These are phyloP conservation scores for Lodderomyces metapsilosis DNA, from an alignment of 1,139 yeast genomes.

Conservation along the genomic window DNA sequence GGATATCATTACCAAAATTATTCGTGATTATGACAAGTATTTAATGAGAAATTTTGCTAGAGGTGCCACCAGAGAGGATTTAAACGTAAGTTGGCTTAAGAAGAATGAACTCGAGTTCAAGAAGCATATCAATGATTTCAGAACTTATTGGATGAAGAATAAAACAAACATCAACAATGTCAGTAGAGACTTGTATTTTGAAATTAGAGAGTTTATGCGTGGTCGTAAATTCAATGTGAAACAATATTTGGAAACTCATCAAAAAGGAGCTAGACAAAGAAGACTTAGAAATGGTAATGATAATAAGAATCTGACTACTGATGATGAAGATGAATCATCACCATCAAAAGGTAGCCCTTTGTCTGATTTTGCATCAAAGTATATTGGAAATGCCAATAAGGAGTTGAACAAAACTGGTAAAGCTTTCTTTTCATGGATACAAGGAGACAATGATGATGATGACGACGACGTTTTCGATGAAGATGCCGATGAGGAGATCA, in stretches of 20 bases:
- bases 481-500: constrained; percentile 17
- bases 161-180: constrained; percentile 68
- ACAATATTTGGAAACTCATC: constrained; percentile 27
- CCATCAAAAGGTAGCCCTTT: constrained; percentile 32
- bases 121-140: constrained; percentile 83
- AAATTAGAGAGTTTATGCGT: constrained; percentile 71
- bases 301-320: constrained; percentile 3
- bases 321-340: constrained; percentile 9
- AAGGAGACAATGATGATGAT: constrained; percentile 28
- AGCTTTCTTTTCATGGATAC: constrained; percentile 66
- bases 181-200: constrained; percentile 79
- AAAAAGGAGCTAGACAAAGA: constrained; percentile 32
- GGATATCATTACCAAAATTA: constrained; percentile 91
- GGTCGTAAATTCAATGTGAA: constrained; percentile 47
- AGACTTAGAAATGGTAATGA: neutral
- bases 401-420: constrained; percentile 35
- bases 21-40: constrained; percentile 93
- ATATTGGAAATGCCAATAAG: constrained; percentile 53
- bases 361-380: constrained; percentile 60
- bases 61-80: constrained; percentile 94
- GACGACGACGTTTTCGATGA: constrained; percentile 18
- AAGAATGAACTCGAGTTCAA: constrained; percentile 93
- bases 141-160: constrained; percentile 79
- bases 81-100: constrained; percentile 95
- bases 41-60: constrained; percentile 95